Conservation (phyloP, 192 early-diverging fungal genomes). For the Podila minutissima region DNA sequence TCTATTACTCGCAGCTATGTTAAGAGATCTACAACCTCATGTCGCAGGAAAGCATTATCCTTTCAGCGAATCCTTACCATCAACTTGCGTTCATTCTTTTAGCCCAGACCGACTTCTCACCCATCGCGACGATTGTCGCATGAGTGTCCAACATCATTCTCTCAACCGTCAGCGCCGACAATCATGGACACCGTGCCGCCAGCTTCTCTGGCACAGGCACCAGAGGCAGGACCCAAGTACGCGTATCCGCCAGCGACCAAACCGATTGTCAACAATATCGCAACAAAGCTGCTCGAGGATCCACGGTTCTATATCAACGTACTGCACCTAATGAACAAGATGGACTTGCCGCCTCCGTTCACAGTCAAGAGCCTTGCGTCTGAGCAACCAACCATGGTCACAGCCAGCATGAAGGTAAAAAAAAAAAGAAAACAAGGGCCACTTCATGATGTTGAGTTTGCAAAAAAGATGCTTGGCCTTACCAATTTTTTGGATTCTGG, state of each 20-base stretch:
- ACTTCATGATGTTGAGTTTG: background rate
- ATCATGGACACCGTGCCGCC: background rate
- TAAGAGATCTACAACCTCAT: no score
- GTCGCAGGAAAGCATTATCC: no score
- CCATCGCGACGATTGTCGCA: no score
- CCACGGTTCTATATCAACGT: constrained; percentile 70
- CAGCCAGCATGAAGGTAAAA: background rate
- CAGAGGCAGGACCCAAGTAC: background rate
- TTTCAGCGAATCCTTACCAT: no score
- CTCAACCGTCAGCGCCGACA: no score
- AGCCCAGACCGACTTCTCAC: no score
- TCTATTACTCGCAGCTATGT: no score
- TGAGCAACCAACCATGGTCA: background rate
- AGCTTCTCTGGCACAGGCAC: background rate
- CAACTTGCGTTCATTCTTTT: no score
- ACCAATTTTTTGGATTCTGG: background rate
- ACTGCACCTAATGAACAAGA: constrained; percentile 70
- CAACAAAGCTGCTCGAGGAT: constrained; percentile 57
- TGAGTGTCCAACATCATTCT: no score
- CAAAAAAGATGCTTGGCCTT: background rate
- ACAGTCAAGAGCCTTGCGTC: background rate
- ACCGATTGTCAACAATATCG: constrained; percentile 55
- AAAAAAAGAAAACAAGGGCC: no score
- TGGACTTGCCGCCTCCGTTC: constrained; percentile 69
- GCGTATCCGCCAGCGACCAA: background rate